These are phyloP conservation scores for Claviceps paspali DNA, from an alignment of 2,329 filamentous ascomycete genomes.

Conservation along the genomic window DNA sequence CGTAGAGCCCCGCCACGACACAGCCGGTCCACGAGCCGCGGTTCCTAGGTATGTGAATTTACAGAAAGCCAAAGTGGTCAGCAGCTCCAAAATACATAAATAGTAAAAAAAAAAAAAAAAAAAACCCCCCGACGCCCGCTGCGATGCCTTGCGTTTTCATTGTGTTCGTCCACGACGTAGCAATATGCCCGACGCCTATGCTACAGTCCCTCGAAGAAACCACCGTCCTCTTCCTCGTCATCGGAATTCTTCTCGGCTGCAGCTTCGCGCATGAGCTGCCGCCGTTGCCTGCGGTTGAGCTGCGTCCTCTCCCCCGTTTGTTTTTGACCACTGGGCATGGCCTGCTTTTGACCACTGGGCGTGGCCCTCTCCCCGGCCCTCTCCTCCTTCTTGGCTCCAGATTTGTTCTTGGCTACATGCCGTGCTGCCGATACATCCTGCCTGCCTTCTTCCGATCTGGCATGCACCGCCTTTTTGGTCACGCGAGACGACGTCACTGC, in stretches of 20 bases:
- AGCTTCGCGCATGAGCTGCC: slow-evolving; percentile 19
- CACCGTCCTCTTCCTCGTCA: slow-evolving; percentile 34
- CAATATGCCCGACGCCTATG: too few species aligned
- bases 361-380: too few species aligned
- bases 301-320: slow-evolving; percentile 12
- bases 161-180: too few species aligned
- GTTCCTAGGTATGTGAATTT: too few species aligned
- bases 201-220: slow-evolving; percentile 27
- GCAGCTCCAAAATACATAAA: too few species aligned
- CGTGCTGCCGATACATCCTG: not conserved
- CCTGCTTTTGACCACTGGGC: too few species aligned
- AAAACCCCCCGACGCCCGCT: too few species aligned
- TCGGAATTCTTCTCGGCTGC: slow-evolving; percentile 22
- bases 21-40: too few species aligned
- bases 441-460: not conserved
- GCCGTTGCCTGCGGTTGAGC: slow-evolving; percentile 22
- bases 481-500: slow-evolving; percentile 7
- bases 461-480: not conserved
- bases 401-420: slow-evolving; percentile 7
- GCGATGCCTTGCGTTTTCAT: too few species aligned
- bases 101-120: too few species aligned
- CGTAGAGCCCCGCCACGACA: too few species aligned
- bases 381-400: slow-evolving; percentile 10
- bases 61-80: too few species aligned
- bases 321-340: not conserved